Evolutionary conservation across 2,329 filamentous ascomycete species (phyloP), one percentile per base, ranked within the genome.

Genomic region (Exophiala oligosperma): DNA sequence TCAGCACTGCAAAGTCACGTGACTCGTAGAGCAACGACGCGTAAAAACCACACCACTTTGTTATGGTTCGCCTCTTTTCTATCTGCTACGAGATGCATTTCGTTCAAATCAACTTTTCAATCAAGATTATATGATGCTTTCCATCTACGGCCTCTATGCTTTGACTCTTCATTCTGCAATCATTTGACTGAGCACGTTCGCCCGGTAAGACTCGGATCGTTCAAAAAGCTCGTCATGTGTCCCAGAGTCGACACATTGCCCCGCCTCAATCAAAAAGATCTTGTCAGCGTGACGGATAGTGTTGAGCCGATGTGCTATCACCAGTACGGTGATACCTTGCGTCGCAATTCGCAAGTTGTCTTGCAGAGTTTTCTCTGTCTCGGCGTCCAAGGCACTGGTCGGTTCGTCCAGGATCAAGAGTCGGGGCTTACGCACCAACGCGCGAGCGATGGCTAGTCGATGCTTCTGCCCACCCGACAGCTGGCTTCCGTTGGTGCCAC

Each of bases 191-290:
- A 50, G 38, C 6, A 54, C 52, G 11, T 37, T 54, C 23, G 24
- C 38, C 2, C 52, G 86, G 69, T 93, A 93, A 47, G 87, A 81
- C 3, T 88, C 88, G 62, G 86, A 85, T 69, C 79, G 81, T 64
- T 79, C 81, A 82, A 89, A 85, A 67, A 92, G 71, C 69, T 91
- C 89, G 0, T 76, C 68, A 70, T 97, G 93, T 7, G 85, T 90
- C 4, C 93, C 93, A 66, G 84, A 82, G 77, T 97, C 93, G 1
- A 94, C 89, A 44, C 97, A 84, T 59, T 84, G 82, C 5, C 93
- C 93, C 67, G 73, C 74, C 58, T 83, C 79, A 24, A 82, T 74
- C 28, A 75, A 60, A 17, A 95, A 90, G 65, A 97, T 97, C 67
- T 92, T 92, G 72, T 96, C 89, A 0, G 92, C 92, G 60, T 67